phyloP scores from a whole-genome alignment of 1,284 basidiomycete genomes.

The Cystobasidium sp. region DNA sequence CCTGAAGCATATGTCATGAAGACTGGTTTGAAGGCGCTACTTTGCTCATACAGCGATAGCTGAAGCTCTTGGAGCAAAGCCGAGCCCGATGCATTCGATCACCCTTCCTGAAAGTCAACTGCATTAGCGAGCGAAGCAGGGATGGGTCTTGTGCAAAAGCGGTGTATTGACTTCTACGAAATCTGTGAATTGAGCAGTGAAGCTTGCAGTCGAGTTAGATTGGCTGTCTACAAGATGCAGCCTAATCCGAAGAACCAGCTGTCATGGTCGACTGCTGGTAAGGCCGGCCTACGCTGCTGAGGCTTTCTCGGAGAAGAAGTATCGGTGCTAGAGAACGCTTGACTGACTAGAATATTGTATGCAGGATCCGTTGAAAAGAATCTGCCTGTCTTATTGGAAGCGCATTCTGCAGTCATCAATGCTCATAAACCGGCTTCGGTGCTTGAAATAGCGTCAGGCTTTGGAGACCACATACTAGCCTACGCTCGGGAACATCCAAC shows the following conservation, averaged over 20 bases:
- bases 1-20: slow-evolving; percentile 2
- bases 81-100: not conserved
- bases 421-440: not conserved
- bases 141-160: too few relatives aligned
- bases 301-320: not conserved
- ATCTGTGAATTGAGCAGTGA: not conserved
- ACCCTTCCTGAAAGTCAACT: not conserved
- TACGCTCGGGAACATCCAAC: slow-evolving; percentile 27
- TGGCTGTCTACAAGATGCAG: not conserved
- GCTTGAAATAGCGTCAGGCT: slow-evolving; percentile 41
- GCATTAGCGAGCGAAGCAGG: not conserved
- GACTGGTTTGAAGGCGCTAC: not conserved
- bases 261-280: slow-evolving; percentile 38
- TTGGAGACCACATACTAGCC: slow-evolving; percentile 33
- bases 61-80: not conserved
- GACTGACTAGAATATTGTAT: not conserved
- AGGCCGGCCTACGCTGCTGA: not conserved
- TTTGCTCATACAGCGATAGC: not conserved
- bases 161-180: not conserved
- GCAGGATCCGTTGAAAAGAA: slow-evolving; percentile 41
- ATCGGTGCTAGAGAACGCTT: not conserved
- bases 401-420: slow-evolving; percentile 17
- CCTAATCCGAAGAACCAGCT: slow-evolving; percentile 39
- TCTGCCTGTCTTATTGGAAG: slow-evolving; percentile 19
- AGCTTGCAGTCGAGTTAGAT: not conserved